Percentiles rank a stretch among this genome's conserved stretches.
Conservation (phyloP, 2,329 filamentous ascomycete species). For the Colletotrichum sp. region DNA sequence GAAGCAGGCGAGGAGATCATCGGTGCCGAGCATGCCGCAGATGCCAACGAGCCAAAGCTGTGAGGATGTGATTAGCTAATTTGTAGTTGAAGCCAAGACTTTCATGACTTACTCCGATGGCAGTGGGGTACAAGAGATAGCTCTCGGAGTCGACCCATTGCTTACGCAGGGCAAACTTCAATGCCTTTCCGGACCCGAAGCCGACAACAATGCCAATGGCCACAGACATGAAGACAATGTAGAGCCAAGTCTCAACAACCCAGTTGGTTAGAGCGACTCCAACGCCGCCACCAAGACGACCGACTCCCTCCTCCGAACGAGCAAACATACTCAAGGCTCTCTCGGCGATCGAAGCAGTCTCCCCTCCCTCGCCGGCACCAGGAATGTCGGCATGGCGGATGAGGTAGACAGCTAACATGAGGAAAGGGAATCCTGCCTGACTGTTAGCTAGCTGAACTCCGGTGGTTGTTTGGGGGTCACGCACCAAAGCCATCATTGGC, state of each 20-base stretch:
- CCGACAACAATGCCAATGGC: conserved; percentile 59
- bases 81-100: not conserved
- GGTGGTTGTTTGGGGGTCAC: too few species aligned
- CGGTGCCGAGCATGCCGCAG: conserved; percentile 61
- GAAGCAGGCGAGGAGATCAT: conserved; percentile 67
- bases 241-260: conserved; percentile 65
- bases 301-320: conserved; percentile 39
- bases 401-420: conserved; percentile 62
- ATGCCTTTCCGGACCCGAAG: conserved; percentile 47
- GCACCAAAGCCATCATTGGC: not conserved
- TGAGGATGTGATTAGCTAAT: not conserved
- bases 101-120: conserved; percentile 43
- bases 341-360: not conserved
- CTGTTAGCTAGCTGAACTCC: too few species aligned
- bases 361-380: conserved; percentile 15
- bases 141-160: conserved; percentile 62
- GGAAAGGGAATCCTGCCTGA: conserved; percentile 57
- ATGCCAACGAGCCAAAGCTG: conserved; percentile 63
- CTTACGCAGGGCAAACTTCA: conserved; percentile 49
- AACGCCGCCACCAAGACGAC: conserved; percentile 56
- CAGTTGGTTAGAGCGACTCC: conserved; percentile 59
- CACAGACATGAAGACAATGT: conserved; percentile 60
- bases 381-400: conserved; percentile 54
- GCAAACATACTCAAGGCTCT: not conserved
- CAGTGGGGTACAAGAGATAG: conserved; percentile 57